Conservation (phyloP, 2,329 filamentous ascomycete species). For the Ambrosiella beaveri region DNA sequence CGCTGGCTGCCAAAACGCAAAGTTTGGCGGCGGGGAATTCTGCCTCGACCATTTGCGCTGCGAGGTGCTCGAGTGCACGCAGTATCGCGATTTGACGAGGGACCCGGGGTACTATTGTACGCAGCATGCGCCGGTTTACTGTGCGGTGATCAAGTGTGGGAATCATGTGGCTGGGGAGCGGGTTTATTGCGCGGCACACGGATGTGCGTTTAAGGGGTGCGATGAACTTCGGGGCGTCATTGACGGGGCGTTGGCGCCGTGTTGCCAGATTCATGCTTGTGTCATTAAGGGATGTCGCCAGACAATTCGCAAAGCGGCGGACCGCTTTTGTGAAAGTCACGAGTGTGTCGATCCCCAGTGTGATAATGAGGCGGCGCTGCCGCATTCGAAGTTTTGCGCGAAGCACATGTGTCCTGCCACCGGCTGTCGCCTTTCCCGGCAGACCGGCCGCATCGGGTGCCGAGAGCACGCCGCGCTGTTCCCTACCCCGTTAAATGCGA, state of each 20-base stretch:
- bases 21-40: conserved; percentile 13
- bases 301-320: neutral
- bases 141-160: neutral
- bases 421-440: conserved; percentile 1
- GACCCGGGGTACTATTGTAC: neutral
- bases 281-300: neutral
- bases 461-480: conserved; percentile 2
- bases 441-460: neutral
- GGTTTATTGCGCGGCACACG: neutral
- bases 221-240: conserved; percentile 2
- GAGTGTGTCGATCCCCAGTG: conserved; percentile 3
- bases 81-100: neutral
- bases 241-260: neutral
- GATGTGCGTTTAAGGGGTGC: neutral
- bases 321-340: conserved; percentile 1
- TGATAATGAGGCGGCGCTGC: neutral
- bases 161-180: neutral
- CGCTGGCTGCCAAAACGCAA: conserved; percentile 12
- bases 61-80: conserved; percentile 12
- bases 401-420: neutral
- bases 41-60: conserved; percentile 14
- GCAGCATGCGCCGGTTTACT: neutral
- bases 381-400: neutral
- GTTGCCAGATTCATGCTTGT: conserved; percentile 6
- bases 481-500: conserved; percentile 3